Evolutionary conservation across 2,329 filamentous ascomycete genomes (phyloP).

Genomic region (Phialemonium atrogriseum): DNA sequence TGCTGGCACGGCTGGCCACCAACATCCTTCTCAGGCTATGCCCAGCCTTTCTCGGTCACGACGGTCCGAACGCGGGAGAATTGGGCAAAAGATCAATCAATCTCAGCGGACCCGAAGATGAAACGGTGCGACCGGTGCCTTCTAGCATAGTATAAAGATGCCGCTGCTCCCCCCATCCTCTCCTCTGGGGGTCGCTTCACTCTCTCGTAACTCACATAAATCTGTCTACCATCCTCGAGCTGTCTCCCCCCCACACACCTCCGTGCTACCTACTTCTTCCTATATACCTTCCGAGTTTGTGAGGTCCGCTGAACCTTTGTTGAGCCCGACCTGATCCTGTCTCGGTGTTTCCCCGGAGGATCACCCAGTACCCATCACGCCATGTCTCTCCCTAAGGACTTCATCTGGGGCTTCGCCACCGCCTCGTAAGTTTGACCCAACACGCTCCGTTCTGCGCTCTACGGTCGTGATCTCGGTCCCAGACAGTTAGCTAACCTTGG

Average conservation of each 20-base stretch:
- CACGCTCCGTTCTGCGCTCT: too few species aligned
- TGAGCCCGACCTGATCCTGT: too few species aligned
- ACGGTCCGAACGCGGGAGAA: constrained; percentile 43
- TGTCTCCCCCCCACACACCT: too few species aligned
- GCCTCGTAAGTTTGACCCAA: constrained; percentile 50
- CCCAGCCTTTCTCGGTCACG: constrained; percentile 36
- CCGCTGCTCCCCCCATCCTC: constrained; percentile 3
- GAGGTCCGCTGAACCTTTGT: too few species aligned
- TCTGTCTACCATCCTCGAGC: too few species aligned
- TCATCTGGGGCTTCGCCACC: constrained; percentile 74
- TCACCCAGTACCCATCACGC: constrained; percentile 11
- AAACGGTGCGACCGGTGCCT: constrained; percentile 14
- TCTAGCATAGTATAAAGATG: constrained; percentile 10
- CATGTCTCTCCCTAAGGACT: constrained; percentile 59
- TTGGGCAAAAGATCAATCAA: constrained; percentile 20
- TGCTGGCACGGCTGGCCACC: constrained; percentile 4
- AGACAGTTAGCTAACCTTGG: background rate
- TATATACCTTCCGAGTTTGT: too few species aligned
- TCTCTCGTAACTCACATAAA: too few species aligned
- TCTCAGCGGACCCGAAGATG: constrained; percentile 10
- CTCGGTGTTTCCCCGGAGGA: constrained; percentile 1
- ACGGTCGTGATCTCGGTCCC: background rate
- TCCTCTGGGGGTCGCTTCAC: too few species aligned
- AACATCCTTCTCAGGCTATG: constrained; percentile 16
- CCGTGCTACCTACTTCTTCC: too few species aligned